Evolutionary conservation across 805 yeast species (phyloP).

Genomic region (Lipomyces mesembrius): DNA sequence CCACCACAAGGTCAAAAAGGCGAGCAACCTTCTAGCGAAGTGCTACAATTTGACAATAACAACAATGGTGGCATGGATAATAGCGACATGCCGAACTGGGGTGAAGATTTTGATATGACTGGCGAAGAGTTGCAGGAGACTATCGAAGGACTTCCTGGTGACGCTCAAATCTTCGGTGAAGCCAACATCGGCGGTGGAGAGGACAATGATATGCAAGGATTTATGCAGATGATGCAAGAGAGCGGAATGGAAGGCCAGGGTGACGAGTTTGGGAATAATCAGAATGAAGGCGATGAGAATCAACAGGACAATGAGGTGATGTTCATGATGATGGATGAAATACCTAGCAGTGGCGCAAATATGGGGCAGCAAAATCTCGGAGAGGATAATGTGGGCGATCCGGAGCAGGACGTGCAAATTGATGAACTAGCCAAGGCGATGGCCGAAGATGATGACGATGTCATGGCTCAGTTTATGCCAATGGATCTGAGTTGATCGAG

Average conservation of each 20-base stretch:
- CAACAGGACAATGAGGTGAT: constrained; percentile 1
- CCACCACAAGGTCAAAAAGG: neutral
- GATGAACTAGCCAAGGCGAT: constrained; percentile 2
- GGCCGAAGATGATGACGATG: neutral
- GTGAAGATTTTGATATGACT: constrained; percentile 7
- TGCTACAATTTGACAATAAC: neutral
- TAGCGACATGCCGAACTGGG: neutral
- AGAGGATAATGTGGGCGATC: constrained; percentile 1
- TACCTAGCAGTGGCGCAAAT: neutral
- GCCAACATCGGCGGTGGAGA: neutral
- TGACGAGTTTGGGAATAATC: neutral
- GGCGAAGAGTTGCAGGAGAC: neutral
- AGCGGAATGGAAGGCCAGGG: neutral
- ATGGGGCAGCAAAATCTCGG: neutral
- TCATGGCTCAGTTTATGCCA: neutral
- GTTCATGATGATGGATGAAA: constrained; percentile 4
- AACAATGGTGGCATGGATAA: neutral
- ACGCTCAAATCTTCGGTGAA: neutral
- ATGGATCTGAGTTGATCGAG: constrained; percentile 7
- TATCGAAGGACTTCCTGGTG: neutral
- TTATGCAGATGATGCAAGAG: constrained; percentile 27
- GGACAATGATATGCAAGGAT: constrained; percentile 22
- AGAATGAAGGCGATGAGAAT: neutral
- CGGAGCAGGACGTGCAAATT: neutral
- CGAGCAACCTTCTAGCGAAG: neutral